Conservation (phyloP, 306 rosid genomes). For the Medicago arabica region DNA sequence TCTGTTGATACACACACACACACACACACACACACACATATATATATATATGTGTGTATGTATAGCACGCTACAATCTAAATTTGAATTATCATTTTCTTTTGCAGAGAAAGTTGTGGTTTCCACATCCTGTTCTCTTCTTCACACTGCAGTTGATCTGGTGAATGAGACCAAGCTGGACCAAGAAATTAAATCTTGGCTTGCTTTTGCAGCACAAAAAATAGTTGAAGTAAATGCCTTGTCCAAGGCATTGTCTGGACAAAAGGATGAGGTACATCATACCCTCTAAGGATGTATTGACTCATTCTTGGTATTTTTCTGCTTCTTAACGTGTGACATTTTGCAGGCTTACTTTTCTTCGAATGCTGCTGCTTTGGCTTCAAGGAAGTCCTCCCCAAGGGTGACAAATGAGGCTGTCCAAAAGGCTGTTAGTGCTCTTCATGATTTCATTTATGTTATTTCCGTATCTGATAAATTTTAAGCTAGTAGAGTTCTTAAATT, state of each 20-base stretch:
- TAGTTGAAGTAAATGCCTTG: slow-evolving; percentile 86
- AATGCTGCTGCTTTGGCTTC: slow-evolving; percentile 78
- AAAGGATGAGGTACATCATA: slow-evolving; percentile 59
- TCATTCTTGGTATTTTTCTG: slow-evolving; percentile 17
- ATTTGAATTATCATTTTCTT: slow-evolving; percentile 7
- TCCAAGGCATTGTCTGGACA: slow-evolving; percentile 77
- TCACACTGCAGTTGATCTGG: slow-evolving; percentile 90
- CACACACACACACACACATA: too few species aligned
- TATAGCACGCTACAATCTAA: slow-evolving; percentile 32
- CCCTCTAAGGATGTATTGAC: neutral
- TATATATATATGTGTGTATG: neutral
- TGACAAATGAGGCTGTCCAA: slow-evolving; percentile 80
- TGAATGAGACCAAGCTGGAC: slow-evolving; percentile 78
- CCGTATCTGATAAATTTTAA: neutral
- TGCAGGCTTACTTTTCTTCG: slow-evolving; percentile 73
- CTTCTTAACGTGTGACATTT: slow-evolving; percentile 33
- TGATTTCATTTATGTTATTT: slow-evolving; percentile 21
- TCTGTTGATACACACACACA: too few species aligned
- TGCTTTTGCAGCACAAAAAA: slow-evolving; percentile 87
- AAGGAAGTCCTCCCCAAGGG: slow-evolving; percentile 84
- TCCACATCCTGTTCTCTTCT: slow-evolving; percentile 92
- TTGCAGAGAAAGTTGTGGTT: slow-evolving; percentile 72
- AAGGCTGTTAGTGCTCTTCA: slow-evolving; percentile 64
- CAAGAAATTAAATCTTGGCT: slow-evolving; percentile 85
- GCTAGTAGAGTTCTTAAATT: slow-evolving; percentile 29